Percentiles rank a stretch among this genome's conserved stretches.
phyloP scores from a whole-genome alignment of 2,329 filamentous ascomycete genomes.

The Trichoderma koningii region DNA sequence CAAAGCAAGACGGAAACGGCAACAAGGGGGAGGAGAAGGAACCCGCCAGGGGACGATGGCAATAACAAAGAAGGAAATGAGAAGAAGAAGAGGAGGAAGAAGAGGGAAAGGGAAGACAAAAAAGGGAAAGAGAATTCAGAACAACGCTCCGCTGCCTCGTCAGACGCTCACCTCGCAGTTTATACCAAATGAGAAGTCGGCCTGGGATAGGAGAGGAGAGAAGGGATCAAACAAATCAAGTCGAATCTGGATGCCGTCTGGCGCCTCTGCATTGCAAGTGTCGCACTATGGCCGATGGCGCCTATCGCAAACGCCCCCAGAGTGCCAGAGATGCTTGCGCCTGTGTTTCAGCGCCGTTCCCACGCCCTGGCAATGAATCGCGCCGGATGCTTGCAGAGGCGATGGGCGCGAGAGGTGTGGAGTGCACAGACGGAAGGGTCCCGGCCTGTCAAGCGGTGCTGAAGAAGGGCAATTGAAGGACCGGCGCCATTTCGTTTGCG shows the following conservation, averaged over 20 bases:
- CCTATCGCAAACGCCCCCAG: slow-evolving; percentile 6
- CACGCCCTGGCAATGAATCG: neutral
- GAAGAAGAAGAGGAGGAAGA: neutral
- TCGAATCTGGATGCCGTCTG: neutral
- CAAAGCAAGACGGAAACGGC: neutral
- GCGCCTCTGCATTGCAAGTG: slow-evolving; percentile 11
- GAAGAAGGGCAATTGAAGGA: slow-evolving; percentile 24
- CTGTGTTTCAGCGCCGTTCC: slow-evolving; percentile 9
- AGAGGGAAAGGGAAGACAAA: neutral
- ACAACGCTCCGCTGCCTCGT: neutral
- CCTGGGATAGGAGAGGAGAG: neutral
- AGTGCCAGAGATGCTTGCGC: neutral
- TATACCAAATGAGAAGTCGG: neutral
- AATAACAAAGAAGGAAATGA: neutral
- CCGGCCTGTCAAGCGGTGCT: slow-evolving; percentile 10
- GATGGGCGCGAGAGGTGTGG: too few species aligned
- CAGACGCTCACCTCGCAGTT: neutral
- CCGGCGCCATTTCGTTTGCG: slow-evolving; percentile 19
- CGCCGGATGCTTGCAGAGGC: slow-evolving; percentile 9
- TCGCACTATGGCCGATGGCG: slow-evolving; percentile 22
- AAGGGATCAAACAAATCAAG: neutral
- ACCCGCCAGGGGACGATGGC: neutral
- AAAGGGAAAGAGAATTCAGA: neutral
- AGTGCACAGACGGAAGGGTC: neutral
- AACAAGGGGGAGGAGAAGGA: neutral